Conservation (phyloP, 495 filamentous ascomycete genomes). For the Penicillium cataractarum region DNA sequence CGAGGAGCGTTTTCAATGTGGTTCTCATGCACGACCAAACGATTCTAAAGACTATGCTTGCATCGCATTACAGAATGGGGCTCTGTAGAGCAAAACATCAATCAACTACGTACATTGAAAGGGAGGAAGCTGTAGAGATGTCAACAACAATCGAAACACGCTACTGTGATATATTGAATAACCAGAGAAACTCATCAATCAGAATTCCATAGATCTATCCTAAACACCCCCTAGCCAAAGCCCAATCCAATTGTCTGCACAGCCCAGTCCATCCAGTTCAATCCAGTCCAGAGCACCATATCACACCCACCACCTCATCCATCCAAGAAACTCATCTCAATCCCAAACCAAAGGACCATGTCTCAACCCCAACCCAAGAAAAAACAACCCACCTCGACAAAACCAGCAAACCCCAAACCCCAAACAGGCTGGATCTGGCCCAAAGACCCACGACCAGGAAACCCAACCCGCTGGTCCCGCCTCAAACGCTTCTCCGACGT, state of each 20-base stretch:
- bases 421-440: constrained; percentile 42
- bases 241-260: too few species aligned
- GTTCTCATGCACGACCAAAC: background rate
- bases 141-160: background rate
- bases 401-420: constrained; percentile 14
- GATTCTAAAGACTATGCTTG: background rate
- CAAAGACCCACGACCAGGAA: constrained; percentile 44
- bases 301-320: background rate
- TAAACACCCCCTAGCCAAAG: background rate
- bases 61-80: background rate
- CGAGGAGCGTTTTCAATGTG: background rate
- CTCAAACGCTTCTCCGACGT: constrained; percentile 42
- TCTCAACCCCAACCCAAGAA: background rate
- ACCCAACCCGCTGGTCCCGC: constrained; percentile 37
- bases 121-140: background rate
- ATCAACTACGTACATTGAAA: background rate
- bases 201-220: background rate
- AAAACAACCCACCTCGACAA: constrained; percentile 1
- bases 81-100: background rate
- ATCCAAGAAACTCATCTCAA: background rate
- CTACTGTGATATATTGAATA: background rate
- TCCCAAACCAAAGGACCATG: background rate
- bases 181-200: background rate
- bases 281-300: background rate
- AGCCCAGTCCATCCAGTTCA: background rate